Conservation (phyloP, 805 yeast species). For the Millerozyma miso region DNA sequence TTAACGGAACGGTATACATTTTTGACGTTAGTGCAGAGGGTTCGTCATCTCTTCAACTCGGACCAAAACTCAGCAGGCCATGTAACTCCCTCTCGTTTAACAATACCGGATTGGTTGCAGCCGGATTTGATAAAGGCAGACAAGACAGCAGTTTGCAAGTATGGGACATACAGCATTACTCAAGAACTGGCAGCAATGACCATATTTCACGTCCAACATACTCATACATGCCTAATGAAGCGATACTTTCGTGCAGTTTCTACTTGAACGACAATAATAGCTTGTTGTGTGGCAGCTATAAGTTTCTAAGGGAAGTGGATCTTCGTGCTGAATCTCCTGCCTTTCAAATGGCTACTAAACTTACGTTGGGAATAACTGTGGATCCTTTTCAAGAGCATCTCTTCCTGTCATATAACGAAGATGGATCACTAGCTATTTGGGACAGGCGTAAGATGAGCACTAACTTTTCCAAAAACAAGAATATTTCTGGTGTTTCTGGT, state of each 20-base stretch:
- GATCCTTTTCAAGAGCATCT: slow-evolving; percentile 65
- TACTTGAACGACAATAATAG: slow-evolving; percentile 51
- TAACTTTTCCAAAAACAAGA: slow-evolving; percentile 14
- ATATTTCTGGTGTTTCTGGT: slow-evolving; percentile 10
- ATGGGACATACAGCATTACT: slow-evolving; percentile 71
- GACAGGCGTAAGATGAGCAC: slow-evolving; percentile 60
- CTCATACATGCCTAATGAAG: slow-evolving; percentile 68
- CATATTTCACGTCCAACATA: slow-evolving; percentile 50
- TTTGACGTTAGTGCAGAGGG: slow-evolving; percentile 51
- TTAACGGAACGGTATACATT: slow-evolving; percentile 60
- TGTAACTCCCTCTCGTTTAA: slow-evolving; percentile 74
- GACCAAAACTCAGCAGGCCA: slow-evolving; percentile 66
- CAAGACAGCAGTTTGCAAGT: slow-evolving; percentile 73
- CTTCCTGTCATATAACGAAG: slow-evolving; percentile 76
- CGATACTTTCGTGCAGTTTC: slow-evolving; percentile 65
- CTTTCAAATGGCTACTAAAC: slow-evolving; percentile 71
- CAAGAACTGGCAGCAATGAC: slow-evolving; percentile 42
- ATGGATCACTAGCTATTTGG: slow-evolving; percentile 81
- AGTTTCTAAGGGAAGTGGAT: slow-evolving; percentile 75
- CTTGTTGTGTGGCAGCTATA: slow-evolving; percentile 71
- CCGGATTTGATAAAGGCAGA: slow-evolving; percentile 74
- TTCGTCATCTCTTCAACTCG: slow-evolving; percentile 37
- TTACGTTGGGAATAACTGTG: slow-evolving; percentile 61
- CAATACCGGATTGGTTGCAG: slow-evolving; percentile 59
- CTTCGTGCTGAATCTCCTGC: slow-evolving; percentile 59